A percentile compares a stretch with the other conserved stretches of the same genome.
phyloP scores from a whole-genome alignment of 306 rosid species.

The Dalbergia cultrata region DNA sequence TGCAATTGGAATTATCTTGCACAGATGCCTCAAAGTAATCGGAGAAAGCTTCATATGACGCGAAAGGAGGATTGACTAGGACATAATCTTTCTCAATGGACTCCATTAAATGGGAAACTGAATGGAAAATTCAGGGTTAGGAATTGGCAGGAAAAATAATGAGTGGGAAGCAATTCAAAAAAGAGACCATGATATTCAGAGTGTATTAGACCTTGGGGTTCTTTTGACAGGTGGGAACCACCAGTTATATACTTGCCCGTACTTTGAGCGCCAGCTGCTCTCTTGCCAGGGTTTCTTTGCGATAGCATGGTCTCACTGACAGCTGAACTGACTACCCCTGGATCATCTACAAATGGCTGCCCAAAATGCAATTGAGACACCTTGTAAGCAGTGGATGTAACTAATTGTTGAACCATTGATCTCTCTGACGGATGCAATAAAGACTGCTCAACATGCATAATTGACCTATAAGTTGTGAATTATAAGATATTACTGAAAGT shows the following conservation, averaged over 20 bases:
- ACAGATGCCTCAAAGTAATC: constrained; percentile 63
- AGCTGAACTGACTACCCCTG: constrained; percentile 45
- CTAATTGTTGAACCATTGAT: constrained; percentile 45
- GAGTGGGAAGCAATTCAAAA: constrained; percentile 33
- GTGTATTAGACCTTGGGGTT: constrained; percentile 63
- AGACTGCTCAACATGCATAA: constrained; percentile 52
- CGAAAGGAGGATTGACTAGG: constrained; percentile 65
- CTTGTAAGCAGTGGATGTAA: constrained; percentile 43
- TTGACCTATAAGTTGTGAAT: constrained; percentile 53
- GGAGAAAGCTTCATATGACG: constrained; percentile 73
- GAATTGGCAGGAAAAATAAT: constrained; percentile 18
- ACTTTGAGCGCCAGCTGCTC: constrained; percentile 42
- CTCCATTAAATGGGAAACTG: constrained; percentile 86
- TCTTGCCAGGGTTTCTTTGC: constrained; percentile 47
- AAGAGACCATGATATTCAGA: constrained; percentile 32
- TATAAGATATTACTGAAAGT: constrained; percentile 42
- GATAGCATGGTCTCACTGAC: constrained; percentile 32
- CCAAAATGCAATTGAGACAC: constrained; percentile 50
- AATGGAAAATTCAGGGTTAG: constrained; percentile 33
- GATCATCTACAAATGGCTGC: constrained; percentile 49
- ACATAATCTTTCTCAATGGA: constrained; percentile 88
- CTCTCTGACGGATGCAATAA: constrained; percentile 48
- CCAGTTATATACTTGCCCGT: constrained; percentile 52
- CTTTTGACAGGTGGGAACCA: constrained; percentile 51
- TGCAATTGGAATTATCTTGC: constrained; percentile 52